Evolutionary conservation across 345 rosid species (phyloP).

Genomic region (Heritiera littoralis): DNA sequence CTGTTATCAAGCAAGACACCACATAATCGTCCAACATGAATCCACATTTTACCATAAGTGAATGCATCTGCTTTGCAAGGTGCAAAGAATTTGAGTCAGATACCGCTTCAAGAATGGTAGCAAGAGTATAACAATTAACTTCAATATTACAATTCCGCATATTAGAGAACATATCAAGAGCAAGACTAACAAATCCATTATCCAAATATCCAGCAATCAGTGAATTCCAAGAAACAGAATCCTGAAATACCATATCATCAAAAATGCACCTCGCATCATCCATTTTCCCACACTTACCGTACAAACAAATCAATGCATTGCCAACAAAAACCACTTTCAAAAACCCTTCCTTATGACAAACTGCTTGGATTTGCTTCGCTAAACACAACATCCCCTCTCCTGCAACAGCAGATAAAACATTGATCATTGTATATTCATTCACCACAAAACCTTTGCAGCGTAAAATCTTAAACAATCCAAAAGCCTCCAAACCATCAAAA

Average conservation of each 20-base stretch:
- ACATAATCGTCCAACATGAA: constrained; percentile 34
- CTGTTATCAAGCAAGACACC: constrained; percentile 36
- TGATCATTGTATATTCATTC: constrained; percentile 39
- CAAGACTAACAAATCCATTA: constrained; percentile 33
- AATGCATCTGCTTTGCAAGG: constrained; percentile 37
- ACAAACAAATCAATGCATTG: constrained; percentile 43
- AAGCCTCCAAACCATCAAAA: constrained; percentile 35
- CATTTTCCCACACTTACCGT: constrained; percentile 33
- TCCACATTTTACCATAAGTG: constrained; percentile 36
- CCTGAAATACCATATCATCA: constrained; percentile 30
- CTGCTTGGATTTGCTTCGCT: constrained; percentile 43
- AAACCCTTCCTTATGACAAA: constrained; percentile 37
- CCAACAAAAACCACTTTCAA: constrained; percentile 34
- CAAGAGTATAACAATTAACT: constrained; percentile 35
- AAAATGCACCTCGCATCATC: constrained; percentile 34
- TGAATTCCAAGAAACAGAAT: constrained; percentile 49
- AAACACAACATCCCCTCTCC: constrained; percentile 24
- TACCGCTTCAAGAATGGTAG: constrained; percentile 38
- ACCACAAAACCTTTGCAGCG: constrained; percentile 21
- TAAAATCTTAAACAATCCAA: constrained; percentile 32
- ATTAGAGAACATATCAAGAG: constrained; percentile 31
- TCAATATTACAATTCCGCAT: constrained; percentile 25
- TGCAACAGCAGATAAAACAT: constrained; percentile 34
- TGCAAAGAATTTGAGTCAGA: constrained; percentile 30
- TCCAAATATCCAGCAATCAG: constrained; percentile 42